Conservation (phyloP, 768 basidiomycete genomes). For the Fomitopsis pulvina region DNA sequence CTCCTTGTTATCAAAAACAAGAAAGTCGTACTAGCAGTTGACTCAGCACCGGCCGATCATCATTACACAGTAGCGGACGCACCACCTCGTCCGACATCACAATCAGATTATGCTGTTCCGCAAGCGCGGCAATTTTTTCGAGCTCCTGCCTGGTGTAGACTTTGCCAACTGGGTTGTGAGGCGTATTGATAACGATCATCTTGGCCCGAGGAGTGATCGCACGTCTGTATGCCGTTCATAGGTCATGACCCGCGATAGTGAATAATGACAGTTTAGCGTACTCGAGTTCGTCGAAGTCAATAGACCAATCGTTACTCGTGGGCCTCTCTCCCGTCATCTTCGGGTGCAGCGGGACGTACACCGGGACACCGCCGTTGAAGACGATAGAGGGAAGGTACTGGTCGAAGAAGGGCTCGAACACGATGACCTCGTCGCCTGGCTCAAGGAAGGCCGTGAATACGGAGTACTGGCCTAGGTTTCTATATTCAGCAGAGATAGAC, state of each 20-base stretch:
- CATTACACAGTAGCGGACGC: slow-evolving; percentile 23
- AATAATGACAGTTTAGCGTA: slow-evolving; percentile 21
- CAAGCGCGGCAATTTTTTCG: slow-evolving; percentile 76
- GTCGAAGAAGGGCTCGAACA: slow-evolving; percentile 98
- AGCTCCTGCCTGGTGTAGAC: slow-evolving; percentile 85
- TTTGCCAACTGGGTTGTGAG: slow-evolving; percentile 98
- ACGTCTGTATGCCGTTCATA: slow-evolving; percentile 35
- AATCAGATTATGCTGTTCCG: slow-evolving; percentile 87
- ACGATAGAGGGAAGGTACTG: slow-evolving; percentile 90
- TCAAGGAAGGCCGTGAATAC: slow-evolving; percentile 91
- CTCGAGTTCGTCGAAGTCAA: slow-evolving; percentile 88
- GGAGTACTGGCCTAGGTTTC: slow-evolving; percentile 75
- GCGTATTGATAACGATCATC: slow-evolving; percentile 93
- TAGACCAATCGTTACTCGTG: slow-evolving; percentile 75
- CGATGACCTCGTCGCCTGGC: slow-evolving; percentile 92
- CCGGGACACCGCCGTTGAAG: slow-evolving; percentile 89
- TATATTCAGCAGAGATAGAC: background rate
- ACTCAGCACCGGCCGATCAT: background rate
- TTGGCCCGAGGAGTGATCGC: slow-evolving; percentile 88
- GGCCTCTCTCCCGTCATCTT: slow-evolving; percentile 46
- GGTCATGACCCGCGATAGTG: background rate
- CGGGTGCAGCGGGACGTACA: slow-evolving; percentile 94
- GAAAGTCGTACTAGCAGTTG: slow-evolving; percentile 74
- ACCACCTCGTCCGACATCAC: slow-evolving; percentile 98
- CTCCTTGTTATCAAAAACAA: slow-evolving; percentile 82